Base-by-base conservation (phyloP, 176 grass and related monocot species). In the Oryza longistaminata region DNA sequence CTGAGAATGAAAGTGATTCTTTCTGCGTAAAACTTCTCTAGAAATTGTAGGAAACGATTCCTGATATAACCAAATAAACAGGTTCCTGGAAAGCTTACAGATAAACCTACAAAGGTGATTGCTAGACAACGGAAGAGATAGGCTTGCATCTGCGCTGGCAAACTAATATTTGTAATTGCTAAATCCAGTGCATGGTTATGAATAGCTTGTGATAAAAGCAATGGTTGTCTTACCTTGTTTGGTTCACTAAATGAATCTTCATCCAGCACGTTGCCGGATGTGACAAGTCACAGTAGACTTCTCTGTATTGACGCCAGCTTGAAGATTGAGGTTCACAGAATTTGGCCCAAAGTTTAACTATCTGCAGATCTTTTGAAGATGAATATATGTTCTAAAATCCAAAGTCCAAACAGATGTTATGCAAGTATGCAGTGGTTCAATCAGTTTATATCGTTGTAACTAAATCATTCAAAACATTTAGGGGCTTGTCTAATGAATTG, bases 331-430 rank as follows among this genome's bases (percentile, higher is more conserved):
- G 13, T 16, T 11, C 53, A 27, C 21, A 72, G 42, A 2, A 2
- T 43, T 49, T 6, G 67, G 6, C 75, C 83, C 89, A 79, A 91
- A 94, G 73, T 94, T 43, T 43, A 94, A 94, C 84, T 74, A 94
- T 82, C 89, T 94, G 76, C 80, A 83, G 64, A 58, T 21, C 15
- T 58, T 55, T 21, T 19, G 17, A 21, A 58, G 15, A 58, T 58
- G 5, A 58, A 21, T 16, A 52, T 58, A 46, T 43, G 42, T 43
- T 43, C 42, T 43, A 43, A 58, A 58, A 58, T 19, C 17, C 4
- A 43, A 58, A 58, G 21, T 19, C 17, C 4, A 58, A 21, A 58
- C 52, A 58, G 17, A 58, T 58, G 52, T 58, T 43, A 43, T 43
- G 17, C 52, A 58, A 58, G 52, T 2, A 58, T 58, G 5, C 52